Evolutionary conservation across 179 eudicot species (phyloP).

Genomic region (Actinidia arguta): DNA sequence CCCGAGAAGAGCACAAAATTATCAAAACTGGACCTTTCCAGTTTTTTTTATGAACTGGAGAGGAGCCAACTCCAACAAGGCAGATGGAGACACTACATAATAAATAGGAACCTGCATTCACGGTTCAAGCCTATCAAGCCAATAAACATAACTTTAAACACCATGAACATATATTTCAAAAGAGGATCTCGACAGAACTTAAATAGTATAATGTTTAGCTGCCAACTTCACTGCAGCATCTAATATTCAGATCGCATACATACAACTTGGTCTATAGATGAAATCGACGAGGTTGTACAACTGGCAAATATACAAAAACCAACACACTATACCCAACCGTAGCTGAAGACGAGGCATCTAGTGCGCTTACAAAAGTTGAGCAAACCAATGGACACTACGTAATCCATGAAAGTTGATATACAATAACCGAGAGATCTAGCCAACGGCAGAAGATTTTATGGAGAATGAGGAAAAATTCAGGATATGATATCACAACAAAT

Average conservation of each 20-base stretch:
- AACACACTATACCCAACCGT: neutral
- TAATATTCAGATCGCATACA: neutral
- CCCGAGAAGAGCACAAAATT: no score
- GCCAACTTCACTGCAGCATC: neutral
- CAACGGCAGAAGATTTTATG: neutral
- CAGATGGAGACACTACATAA: no score
- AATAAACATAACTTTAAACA: neutral
- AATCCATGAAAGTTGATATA: neutral
- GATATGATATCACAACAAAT: neutral
- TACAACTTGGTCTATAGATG: neutral
- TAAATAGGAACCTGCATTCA: no score
- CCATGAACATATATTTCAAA: neutral
- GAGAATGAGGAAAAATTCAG: constrained; percentile 1
- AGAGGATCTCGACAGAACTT: neutral
- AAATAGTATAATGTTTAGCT: neutral
- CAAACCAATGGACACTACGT: neutral
- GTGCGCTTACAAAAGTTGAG: neutral
- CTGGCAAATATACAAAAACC: neutral
- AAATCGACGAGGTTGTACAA: constrained; percentile 13
- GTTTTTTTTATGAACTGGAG: no score
- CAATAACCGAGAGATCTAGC: neutral
- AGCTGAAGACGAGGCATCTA: neutral
- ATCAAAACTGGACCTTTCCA: no score
- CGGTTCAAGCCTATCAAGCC: no score
- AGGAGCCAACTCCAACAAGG: no score